Conservation (phyloP, 2,329 filamentous ascomycete species). For the Aureobasidium sp. region DNA sequence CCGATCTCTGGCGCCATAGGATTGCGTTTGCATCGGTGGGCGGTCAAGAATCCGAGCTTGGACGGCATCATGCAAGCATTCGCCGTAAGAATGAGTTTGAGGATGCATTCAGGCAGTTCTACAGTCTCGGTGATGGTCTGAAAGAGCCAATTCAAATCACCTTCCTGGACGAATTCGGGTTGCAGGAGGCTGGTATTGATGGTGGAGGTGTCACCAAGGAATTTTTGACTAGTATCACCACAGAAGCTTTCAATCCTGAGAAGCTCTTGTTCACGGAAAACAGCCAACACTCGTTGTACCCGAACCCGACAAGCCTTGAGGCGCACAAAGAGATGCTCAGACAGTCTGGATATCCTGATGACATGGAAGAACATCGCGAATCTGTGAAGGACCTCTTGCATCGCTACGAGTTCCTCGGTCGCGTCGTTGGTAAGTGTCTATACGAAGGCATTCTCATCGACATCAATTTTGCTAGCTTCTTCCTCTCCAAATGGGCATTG, state of each 20-base stretch:
- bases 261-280: slow-evolving; percentile 68
- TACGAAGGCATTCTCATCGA: slow-evolving; percentile 96
- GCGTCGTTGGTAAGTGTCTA: slow-evolving; percentile 90
- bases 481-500: slow-evolving; percentile 89
- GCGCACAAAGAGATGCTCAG: neutral
- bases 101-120: slow-evolving; percentile 81
- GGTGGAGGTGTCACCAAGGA: slow-evolving; percentile 97
- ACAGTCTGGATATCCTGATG: slow-evolving; percentile 45
- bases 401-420: slow-evolving; percentile 84
- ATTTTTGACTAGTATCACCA: slow-evolving; percentile 82
- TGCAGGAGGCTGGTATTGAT: slow-evolving; percentile 86
- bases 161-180: slow-evolving; percentile 86
- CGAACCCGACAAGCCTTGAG: slow-evolving; percentile 58
- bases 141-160: slow-evolving; percentile 97
- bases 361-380: slow-evolving; percentile 50
- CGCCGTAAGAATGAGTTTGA: slow-evolving; percentile 72
- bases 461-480: slow-evolving; percentile 88
- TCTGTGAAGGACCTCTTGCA: slow-evolving; percentile 56
- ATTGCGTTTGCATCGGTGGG: slow-evolving; percentile 23
- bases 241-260: slow-evolving; percentile 65
- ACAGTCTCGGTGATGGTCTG: slow-evolving; percentile 67
- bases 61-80: slow-evolving; percentile 67
- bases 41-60: slow-evolving; percentile 31
- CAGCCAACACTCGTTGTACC: slow-evolving; percentile 78
- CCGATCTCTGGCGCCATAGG: slow-evolving; percentile 64